These are phyloP conservation scores for Wickerhamiella galacta DNA, from an alignment of 805 yeast genomes.

Conservation along the genomic window DNA sequence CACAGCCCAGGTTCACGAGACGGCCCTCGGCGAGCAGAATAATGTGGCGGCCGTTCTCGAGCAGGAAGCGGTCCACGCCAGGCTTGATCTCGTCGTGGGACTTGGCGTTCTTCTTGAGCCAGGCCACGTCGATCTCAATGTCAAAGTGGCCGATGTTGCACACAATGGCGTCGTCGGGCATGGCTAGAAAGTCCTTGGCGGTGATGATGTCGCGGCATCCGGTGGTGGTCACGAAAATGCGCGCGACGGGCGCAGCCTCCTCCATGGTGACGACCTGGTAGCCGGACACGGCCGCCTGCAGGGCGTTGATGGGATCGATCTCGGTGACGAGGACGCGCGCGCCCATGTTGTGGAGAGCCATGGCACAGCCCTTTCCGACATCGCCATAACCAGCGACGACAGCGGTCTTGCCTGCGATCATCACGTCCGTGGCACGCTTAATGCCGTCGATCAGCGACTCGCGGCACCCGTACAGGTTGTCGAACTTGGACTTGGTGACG, in stretches of 20 bases:
- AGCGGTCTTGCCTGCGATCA: conserved; percentile 98
- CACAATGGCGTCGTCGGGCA: conserved; percentile 99
- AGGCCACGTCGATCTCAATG: conserved; percentile 97
- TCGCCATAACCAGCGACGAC: conserved; percentile 99
- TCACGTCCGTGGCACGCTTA: conserved; percentile 98
- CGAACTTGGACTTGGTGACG: conserved; percentile 97
- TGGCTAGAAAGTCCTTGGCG: conserved; percentile 65
- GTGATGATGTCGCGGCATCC: conserved; percentile 98
- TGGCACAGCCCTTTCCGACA: conserved; percentile 99
- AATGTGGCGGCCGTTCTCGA: conserved; percentile 79
- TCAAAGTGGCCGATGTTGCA: conserved; percentile 99
- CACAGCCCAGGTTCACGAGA: conserved; percentile 98
- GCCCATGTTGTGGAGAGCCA: conserved; percentile 98
- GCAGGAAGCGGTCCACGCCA: conserved; percentile 93
- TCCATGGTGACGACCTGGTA: conserved; percentile 93
- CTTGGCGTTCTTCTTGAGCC: conserved; percentile 89
- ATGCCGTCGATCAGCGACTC: conserved; percentile 97
- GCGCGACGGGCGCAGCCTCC: conserved; percentile 83
- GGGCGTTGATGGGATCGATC: conserved; percentile 96
- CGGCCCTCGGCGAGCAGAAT: conserved; percentile 98
- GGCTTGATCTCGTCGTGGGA: conserved; percentile 96
- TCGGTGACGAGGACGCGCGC: conserved; percentile 96
- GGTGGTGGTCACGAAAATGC: conserved; percentile 96
- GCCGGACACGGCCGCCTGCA: conserved; percentile 98
- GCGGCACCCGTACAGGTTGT: conserved; percentile 98